Percentiles rank a stretch among this genome's conserved stretches.
Conservation (phyloP, 2,329 filamentous ascomycete genomes). For the Grosmannia penicillata region DNA sequence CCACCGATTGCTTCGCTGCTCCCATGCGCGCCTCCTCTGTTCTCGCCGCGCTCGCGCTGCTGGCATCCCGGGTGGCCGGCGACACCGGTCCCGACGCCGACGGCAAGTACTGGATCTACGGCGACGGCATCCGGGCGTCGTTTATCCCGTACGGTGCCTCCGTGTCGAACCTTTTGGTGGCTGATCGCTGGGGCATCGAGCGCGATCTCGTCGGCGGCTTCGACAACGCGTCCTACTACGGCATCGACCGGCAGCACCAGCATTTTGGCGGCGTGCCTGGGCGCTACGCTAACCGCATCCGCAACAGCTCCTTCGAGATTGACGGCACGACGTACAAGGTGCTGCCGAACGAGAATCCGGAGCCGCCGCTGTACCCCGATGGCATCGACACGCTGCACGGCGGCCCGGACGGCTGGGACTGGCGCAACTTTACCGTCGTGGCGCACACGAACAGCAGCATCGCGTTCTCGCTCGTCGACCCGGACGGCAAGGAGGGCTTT, state of each 20-base stretch:
- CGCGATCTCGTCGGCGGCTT: slow-evolving; percentile 61
- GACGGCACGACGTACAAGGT: slow-evolving; percentile 47
- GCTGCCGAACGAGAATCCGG: slow-evolving; percentile 48
- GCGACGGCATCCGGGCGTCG: slow-evolving; percentile 48
- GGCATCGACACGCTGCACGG: slow-evolving; percentile 55
- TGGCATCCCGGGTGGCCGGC: neutral
- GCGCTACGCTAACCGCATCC: slow-evolving; percentile 69
- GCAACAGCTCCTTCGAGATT: slow-evolving; percentile 58
- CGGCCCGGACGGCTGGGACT: slow-evolving; percentile 60
- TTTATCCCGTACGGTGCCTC: slow-evolving; percentile 66
- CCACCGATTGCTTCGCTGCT: too few species aligned
- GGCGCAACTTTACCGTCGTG: slow-evolving; percentile 63
- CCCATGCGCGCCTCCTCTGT: neutral
- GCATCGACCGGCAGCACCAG: slow-evolving; percentile 46
- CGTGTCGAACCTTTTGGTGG: slow-evolving; percentile 56
- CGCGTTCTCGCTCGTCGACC: slow-evolving; percentile 61
- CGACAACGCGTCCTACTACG: slow-evolving; percentile 62
- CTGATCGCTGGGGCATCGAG: slow-evolving; percentile 51
- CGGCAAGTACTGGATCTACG: slow-evolving; percentile 59
- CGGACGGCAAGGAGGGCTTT: slow-evolving; percentile 61
- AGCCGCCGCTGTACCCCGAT: slow-evolving; percentile 27
- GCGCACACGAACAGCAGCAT: slow-evolving; percentile 51
- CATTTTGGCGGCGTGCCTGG: slow-evolving; percentile 62
- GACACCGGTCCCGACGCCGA: slow-evolving; percentile 33
- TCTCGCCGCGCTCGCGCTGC: neutral